Base-by-base conservation (phyloP, 495 filamentous ascomycete genomes). In the Lineolata rhizophorae region DNA sequence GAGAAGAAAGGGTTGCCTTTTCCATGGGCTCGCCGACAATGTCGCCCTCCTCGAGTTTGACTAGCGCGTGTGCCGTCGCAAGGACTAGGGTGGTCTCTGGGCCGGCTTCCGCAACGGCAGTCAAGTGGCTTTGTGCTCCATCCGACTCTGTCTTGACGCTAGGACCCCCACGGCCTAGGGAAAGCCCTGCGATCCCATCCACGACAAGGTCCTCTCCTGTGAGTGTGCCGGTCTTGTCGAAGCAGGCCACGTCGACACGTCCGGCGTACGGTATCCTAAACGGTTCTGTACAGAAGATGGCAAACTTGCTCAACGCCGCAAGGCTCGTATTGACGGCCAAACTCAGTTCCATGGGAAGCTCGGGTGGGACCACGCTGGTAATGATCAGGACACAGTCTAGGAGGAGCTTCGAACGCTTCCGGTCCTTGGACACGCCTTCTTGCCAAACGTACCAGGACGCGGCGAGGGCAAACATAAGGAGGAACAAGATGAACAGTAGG, bases 361-460 rank as follows among this genome's bases (percentile, higher is more conserved):
- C 87, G 5, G 87, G 87, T 13, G 87, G 87, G 3, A 99, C 87
- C 34, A 99, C 87, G 47, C 81, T 92, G 13, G 87, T 99, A 40
- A 95, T 65, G 44, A 99, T 99, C 36, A 99, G 67, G 43, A 99
- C 72, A 54, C 87, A 99, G 53, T 99, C 87, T 32, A 99, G 69
- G 35, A 99, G 65, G 19, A 99, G 65, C 65, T 99, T 99, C 14
- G 82, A 93, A 36, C 87, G 71, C 62, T 95, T 94, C 44, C 87
- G 73, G 50, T 95, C 85, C 57, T 74, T 76, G 34, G 63, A 55
- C 22, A 95, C 84, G 55, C 87, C 87, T 53, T 99, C 85, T 36
- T 82, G 69, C 87, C 87, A 99, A 30, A 99, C 87, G 50, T 99
- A 99, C 87, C 90, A 95, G n/a, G 85, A 90, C 20, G 87, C 87